These are phyloP conservation scores for Phytophthora multivora DNA, from an alignment of 352 stramenopile species.

Conservation along the genomic window DNA sequence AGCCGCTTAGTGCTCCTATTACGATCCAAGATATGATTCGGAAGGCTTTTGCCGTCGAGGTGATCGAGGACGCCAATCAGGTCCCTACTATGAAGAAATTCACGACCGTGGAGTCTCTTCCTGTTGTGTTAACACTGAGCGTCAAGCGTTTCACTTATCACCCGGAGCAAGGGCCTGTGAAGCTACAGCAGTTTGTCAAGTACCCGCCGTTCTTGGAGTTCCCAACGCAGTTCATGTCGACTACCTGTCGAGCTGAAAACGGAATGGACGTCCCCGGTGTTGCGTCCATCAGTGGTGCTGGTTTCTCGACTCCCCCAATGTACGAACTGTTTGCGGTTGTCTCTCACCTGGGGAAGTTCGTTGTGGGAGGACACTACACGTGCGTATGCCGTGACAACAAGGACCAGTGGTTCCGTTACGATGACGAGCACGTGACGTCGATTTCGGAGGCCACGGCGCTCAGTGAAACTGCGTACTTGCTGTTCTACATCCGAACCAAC, in stretches of 20 bases:
- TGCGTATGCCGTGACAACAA: constrained; percentile 87
- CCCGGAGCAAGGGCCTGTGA: constrained; percentile 74
- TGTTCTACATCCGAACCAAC: constrained; percentile 82
- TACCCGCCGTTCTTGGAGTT: constrained; percentile 79
- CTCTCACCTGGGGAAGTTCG: constrained; percentile 79
- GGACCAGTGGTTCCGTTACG: constrained; percentile 86
- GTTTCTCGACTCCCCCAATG: constrained; percentile 49
- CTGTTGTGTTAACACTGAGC: constrained; percentile 79
- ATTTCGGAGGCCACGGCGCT: constrained; percentile 75
- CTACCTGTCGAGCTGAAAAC: constrained; percentile 64
- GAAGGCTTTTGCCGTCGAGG: constrained; percentile 73
- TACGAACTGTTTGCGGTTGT: constrained; percentile 89
- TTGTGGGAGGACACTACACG: constrained; percentile 85
- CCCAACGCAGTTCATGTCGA: constrained; percentile 67
- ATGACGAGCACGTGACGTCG: constrained; percentile 83
- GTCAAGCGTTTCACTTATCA: constrained; percentile 90
- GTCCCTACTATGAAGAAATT: constrained; percentile 70
- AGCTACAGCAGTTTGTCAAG: constrained; percentile 86
- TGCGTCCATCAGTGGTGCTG: constrained; percentile 20
- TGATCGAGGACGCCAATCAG: constrained; percentile 64
- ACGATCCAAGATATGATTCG: constrained; percentile 81
- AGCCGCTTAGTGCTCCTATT: constrained; percentile 39
- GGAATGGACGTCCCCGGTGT: constrained; percentile 23
- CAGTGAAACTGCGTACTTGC: constrained; percentile 76
- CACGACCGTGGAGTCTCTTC: constrained; percentile 74